Percentiles rank a stretch among this genome's conserved stretches.
Evolutionary conservation across 176 grass and related monocot genomes (phyloP).

Genomic region (Oropetium thomaeum): DNA sequence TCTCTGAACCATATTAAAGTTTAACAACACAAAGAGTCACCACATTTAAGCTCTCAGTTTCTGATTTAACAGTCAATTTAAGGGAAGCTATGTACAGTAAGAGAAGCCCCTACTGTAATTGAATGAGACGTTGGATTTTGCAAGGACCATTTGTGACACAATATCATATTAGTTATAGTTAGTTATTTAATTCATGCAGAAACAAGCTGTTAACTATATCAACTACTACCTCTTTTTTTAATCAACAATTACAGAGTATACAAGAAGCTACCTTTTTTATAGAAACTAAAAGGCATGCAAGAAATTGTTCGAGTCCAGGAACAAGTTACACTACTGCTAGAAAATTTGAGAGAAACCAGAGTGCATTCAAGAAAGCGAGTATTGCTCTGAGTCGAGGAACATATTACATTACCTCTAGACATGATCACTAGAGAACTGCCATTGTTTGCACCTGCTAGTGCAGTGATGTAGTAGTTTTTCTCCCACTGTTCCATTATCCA

Average conservation of each 20-base stretch:
- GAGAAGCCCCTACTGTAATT: no score
- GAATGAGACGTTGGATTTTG: not conserved
- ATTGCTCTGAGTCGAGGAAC: constrained; percentile 14
- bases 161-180: not conserved
- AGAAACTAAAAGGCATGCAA: constrained; percentile 13
- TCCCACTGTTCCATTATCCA: constrained; percentile 99
- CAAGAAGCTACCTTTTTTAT: no score
- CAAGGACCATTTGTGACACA: not conserved
- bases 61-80: constrained; percentile 14
- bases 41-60: not conserved
- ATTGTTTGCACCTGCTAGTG: constrained; percentile 74
- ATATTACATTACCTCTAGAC: constrained; percentile 73
- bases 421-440: constrained; percentile 90
- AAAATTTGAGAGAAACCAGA: constrained; percentile 17
- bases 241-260: no score
- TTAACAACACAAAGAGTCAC: constrained; percentile 17
- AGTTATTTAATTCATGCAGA: not conserved
- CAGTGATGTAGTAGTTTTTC: constrained; percentile 84
- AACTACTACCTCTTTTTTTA: no score
- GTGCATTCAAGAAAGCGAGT: not conserved
- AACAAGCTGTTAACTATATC: not conserved
- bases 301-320: not conserved
- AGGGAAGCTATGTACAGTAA: no score
- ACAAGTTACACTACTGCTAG: constrained; percentile 53
- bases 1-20: constrained; percentile 15